Evolutionary conservation across 495 filamentous ascomycete species (phyloP).

Genomic region (Aspergillus incahuasiensis): DNA sequence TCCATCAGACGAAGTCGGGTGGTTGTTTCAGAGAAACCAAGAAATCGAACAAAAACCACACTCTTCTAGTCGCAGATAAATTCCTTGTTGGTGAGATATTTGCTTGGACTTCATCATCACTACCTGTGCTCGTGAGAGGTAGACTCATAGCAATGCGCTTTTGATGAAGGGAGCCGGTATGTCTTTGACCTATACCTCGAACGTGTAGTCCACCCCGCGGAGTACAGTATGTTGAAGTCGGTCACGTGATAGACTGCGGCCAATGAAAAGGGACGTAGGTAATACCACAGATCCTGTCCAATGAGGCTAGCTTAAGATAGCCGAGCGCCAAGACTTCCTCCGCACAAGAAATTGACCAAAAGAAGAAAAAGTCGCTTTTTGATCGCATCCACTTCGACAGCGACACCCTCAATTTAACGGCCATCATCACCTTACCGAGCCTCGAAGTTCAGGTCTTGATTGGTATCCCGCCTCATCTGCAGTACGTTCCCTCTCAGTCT

Average conservation of each 20-base stretch:
- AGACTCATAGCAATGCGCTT: too few species aligned
- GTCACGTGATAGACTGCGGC: too few species aligned
- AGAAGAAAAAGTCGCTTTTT: constrained; percentile 9
- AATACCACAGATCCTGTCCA: background rate
- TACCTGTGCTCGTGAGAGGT: too few species aligned
- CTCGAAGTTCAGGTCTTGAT: constrained; percentile 58
- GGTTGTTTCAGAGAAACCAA: too few species aligned
- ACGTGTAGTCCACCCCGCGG: background rate
- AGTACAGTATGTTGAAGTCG: constrained; percentile 13
- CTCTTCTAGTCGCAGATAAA: too few species aligned
- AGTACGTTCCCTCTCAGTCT: constrained; percentile 12
- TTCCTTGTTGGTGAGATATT: too few species aligned
- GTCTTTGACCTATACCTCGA: background rate
- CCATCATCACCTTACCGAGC: constrained; percentile 84
- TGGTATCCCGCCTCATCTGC: constrained; percentile 37
- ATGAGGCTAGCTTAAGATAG: constrained; percentile 33
- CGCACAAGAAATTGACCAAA: constrained; percentile 26
- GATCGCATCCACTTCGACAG: constrained; percentile 9
- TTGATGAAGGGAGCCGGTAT: too few species aligned
- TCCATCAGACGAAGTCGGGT: too few species aligned
- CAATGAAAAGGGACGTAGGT: too few species aligned
- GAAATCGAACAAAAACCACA: too few species aligned
- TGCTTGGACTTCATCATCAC: too few species aligned
- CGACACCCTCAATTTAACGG: constrained; percentile 30
- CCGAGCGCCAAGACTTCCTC: constrained; percentile 44